phyloP scores from a whole-genome alignment of 139 green algal genomes.

The Coccomyxa sp. region DNA sequence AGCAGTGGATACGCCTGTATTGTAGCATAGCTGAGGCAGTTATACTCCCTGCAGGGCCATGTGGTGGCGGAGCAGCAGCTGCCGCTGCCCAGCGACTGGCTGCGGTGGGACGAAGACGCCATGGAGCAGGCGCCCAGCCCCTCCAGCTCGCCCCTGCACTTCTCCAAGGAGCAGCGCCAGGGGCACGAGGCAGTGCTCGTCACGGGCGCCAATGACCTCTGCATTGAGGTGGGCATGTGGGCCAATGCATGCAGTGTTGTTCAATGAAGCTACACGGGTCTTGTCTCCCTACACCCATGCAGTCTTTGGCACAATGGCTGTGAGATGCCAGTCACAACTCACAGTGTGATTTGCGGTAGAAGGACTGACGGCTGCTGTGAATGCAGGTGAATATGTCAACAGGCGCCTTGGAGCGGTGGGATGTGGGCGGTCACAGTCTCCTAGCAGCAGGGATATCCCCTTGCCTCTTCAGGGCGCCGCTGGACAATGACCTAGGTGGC shows the following conservation, averaged over 20 bases:
- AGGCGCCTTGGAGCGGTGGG: constrained; percentile 19
- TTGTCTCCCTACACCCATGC: too few relatives aligned
- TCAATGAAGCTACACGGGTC: not conserved
- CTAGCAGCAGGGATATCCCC: constrained; percentile 33
- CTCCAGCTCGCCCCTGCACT: not conserved
- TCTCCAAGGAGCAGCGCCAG: not conserved
- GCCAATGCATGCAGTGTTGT: not conserved
- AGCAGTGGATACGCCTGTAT: too few relatives aligned
- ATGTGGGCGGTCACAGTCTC: constrained; percentile 16
- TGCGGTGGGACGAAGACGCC: not conserved
- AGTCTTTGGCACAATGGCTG: too few relatives aligned
- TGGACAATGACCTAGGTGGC: constrained; percentile 88
- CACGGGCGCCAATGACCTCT: not conserved
- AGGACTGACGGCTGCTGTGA: not conserved
- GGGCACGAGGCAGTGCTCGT: not conserved
- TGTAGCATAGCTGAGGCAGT: not conserved
- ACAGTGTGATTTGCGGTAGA: too few relatives aligned
- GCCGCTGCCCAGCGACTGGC: not conserved
- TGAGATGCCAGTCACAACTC: too few relatives aligned
- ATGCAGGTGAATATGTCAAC: constrained; percentile 7
- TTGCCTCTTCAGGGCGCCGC: constrained; percentile 71
- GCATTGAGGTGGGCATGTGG: constrained; percentile 1
- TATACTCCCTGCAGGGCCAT: constrained; percentile 29
- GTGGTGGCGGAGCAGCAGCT: constrained; percentile 44
- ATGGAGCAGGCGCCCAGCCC: not conserved